Base-by-base conservation (phyloP, 164 flowering plant genomes). In the Magnolia kwangsiensis region DNA sequence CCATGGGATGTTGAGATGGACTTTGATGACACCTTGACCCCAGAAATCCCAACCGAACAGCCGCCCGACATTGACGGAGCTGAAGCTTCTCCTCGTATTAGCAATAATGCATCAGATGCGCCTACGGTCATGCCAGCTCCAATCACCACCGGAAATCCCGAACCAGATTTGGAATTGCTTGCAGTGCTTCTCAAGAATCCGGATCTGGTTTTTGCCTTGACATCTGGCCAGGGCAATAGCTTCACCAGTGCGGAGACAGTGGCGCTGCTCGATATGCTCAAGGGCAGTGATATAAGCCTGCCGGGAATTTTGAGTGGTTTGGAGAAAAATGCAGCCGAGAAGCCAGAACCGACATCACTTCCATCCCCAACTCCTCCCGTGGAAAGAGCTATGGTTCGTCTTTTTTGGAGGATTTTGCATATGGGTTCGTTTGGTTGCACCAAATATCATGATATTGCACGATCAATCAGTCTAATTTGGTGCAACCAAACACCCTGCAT, bases 1-100 rank as follows among this genome's bases (percentile, higher is more conserved):
- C 99, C 99, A 7, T 96, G 99, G 99, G 99, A 94, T 83, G 73
- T 79, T n/a, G 99, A 96, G 79, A 90, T 96, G 87, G 99, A 91
- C 82, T 90, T 86, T 80, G 98, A 96, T 82, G 99, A 96, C 76
- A 64, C 90, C 19, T 81, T 94, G 84, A 96, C 98, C 71, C 91
- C 92, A 0, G 89, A 81, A 83, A 89, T 96, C 74, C 97, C 97
- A 31, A 85, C 76, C 8, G 94, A 94, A 71, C 98, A 91, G 82
- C 82, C 81, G 3, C 90, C 92, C 1, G 98, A 93, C 37, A 76
- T 77, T 29, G 92, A 91, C 59, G 69, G 83, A 9, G 89, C 84
- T 69, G 63, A 81, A 20, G 37, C 55, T 21, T 23, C 85, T 3
- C 72, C 77, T 8, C 58, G 16, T 5, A 63, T 19, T 70, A 8